phyloP scores from a whole-genome alignment of 192 early-diverging fungal species.

The Coemansia sp. region DNA sequence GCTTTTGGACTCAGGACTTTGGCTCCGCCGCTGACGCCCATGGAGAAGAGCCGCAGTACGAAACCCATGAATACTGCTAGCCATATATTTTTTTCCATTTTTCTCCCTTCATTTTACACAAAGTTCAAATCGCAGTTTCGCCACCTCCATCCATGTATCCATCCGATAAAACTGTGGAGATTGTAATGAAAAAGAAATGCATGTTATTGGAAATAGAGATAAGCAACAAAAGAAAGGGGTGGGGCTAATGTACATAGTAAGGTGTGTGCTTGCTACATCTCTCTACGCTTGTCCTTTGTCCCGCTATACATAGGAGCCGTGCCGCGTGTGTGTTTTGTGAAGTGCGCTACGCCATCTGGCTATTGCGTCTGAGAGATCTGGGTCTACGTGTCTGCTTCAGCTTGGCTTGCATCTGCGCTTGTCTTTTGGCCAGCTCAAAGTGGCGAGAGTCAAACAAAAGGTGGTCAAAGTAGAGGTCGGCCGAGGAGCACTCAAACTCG shows the following conservation, averaged over 20 bases:
- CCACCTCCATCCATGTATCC: neutral
- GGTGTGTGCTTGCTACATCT: conserved; percentile 3
- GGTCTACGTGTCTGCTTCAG: conserved; percentile 38
- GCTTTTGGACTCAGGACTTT: conserved; percentile 61
- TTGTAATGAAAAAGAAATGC: neutral
- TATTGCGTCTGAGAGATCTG: conserved; percentile 36
- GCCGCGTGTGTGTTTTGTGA: neutral
- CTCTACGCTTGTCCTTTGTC: neutral
- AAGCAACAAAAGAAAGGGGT: conserved; percentile 9
- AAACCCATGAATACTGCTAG: conserved; percentile 34
- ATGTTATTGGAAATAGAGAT: neutral
- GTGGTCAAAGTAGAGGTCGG: conserved; percentile 56
- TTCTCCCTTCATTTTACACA: conserved; percentile 1
- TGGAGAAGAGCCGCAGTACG: conserved; percentile 18
- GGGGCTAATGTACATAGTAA: conserved; percentile 13
- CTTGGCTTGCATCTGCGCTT: conserved; percentile 29
- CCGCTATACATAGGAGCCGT: neutral
- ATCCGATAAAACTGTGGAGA: neutral
- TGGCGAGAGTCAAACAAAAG: conserved; percentile 47
- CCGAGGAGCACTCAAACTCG: conserved; percentile 52
- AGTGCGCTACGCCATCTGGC: conserved; percentile 3
- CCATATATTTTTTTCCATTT: neutral
- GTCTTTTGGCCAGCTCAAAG: conserved; percentile 40
- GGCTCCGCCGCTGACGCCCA: conserved; percentile 24
- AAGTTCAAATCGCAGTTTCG: conserved; percentile 5